Base-by-base conservation (phyloP, 108 stramenopile species). In the Seminavis robusta region DNA sequence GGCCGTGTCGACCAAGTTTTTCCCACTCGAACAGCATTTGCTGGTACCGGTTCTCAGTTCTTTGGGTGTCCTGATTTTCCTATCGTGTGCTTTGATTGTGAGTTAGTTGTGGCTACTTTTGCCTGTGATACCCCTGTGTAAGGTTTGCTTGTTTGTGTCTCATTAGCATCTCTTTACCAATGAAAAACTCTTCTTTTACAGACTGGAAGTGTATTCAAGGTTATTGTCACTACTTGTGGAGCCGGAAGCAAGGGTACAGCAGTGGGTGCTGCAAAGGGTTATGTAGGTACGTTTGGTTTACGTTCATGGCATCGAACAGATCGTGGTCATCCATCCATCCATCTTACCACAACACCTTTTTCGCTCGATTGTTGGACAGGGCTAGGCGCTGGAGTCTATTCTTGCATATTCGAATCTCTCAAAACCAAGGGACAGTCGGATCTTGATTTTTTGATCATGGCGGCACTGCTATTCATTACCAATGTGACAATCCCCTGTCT, bases 221-320 rank as follows among this genome's bases (percentile, higher is more conserved):
- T 86, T 20, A 79, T 92, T 41, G 80, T 83, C 15, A 69, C 74
- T 21, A 67, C 55, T 42, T 80, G 80, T 52, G 81, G 79, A 0
- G 63, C 69, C 11, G 84, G 83, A 17, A 78, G 73, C 27, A 92
- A 88, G 48, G 90, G 90, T 25, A 72, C 63, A 25, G 90, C 84
- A 6, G 90, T 92, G 17, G 90, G 90, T 20, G 70, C 81, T 55
- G 90, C 90, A 52, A 92, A 92, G 70, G 90, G 86, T 16, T 92
- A 85, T 56, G 90, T 92, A 1, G 90, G 90, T 15, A 68, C 65
- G 38, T 45, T 11, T 37, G 36, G 16, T 7, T n/a, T n/a, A n/a
- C n/a, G n/a, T n/a, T n/a, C n/a, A n/a, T n/a, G n/a, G n/a, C n/a
- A n/a, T 13, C 34, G 34, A 36, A 36, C 34, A 36, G 13, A 8